These are phyloP conservation scores for Phanerochaete carnosa DNA, from an alignment of 768 basidiomycete species.

Conservation along the genomic window DNA sequence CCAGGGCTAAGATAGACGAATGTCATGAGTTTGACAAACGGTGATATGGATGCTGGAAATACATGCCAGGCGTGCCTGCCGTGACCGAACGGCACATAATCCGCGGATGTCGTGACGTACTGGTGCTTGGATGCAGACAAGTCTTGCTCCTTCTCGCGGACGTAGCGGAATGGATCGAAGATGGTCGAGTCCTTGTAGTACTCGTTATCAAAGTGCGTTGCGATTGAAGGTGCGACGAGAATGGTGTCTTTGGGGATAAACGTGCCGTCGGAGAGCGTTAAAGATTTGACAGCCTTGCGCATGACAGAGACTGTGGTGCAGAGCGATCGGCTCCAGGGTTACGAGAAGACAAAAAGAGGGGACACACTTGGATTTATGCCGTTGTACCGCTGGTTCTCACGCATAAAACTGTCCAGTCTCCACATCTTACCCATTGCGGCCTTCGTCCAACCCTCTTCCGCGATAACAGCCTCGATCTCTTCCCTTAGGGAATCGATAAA, in stretches of 20 bases:
- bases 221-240: constrained; percentile 14
- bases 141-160: neutral
- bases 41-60: neutral
- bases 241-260: constrained; percentile 22
- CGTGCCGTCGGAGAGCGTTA: constrained; percentile 34
- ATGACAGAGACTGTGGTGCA: neutral
- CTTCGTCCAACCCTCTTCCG: constrained; percentile 27
- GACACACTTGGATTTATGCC: constrained; percentile 22
- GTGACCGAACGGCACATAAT: constrained; percentile 5
- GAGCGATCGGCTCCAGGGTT: neutral
- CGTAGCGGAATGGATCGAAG: constrained; percentile 49
- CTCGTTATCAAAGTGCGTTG: constrained; percentile 22
- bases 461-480: constrained; percentile 27
- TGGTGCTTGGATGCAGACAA: neutral
- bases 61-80: constrained; percentile 10
- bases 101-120: neutral
- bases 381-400: constrained; percentile 26
- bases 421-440: constrained; percentile 26
- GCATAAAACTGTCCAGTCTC: constrained; percentile 34
- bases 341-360: neutral
- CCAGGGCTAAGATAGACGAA: constrained; percentile 7
- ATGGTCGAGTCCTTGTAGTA: constrained; percentile 17
- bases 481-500: constrained; percentile 26
- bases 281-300: constrained; percentile 28
- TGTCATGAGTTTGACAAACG: neutral